Base-by-base conservation (phyloP, 2,329 filamentous ascomycete species). In the Catunica adiposa region DNA sequence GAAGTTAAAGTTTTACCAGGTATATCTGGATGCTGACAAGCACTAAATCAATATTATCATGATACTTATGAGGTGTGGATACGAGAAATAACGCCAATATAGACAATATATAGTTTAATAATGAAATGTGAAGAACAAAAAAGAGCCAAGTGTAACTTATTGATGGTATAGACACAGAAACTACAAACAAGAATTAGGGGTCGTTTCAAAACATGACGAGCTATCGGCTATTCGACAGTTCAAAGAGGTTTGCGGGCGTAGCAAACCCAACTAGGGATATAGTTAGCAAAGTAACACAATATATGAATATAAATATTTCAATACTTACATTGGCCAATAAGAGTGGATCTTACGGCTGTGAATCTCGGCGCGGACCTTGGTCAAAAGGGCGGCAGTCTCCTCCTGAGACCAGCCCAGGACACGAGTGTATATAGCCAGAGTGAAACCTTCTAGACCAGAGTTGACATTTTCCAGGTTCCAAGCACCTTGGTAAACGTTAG, bases 1-100 rank as follows among this genome's bases (percentile, higher is more conserved):
- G 63, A 77, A 68, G 65, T 69, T 77, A 67, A 65, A 69, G 29
- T 74, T 71, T 59, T 78, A 78, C 63, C 74, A 77, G 62, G 73
- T 78, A 4, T 78, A 76, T 62, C 59, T 77, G 61, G 74, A 56
- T 23, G n/a, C 55, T 3, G 55, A 56, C 38, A 56, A 56, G 40
- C 11, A 52, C 50, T 52, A 40, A 22, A 38, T 31, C 14, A 9
- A n/a, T 11, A 17, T 8, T 23, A 4, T 42, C 9, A 25, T 48
- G 20, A 48, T 25, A 25, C 8, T 44, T 44, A 25, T 25, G 44
- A 42, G 38, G 15, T n/a, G 38, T n/a, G n/a, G n/a, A n/a, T n/a
- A n/a, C n/a, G 38, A 42, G 14, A 15, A 6, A 4, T 6, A 42
- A n/a, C 15, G 15, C 6, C n/a, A 15, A 20, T 42, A 42, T 42